Evolutionary conservation across 192 early-diverging fungal genomes (phyloP).

Genomic region (Coemansia asiatica): DNA sequence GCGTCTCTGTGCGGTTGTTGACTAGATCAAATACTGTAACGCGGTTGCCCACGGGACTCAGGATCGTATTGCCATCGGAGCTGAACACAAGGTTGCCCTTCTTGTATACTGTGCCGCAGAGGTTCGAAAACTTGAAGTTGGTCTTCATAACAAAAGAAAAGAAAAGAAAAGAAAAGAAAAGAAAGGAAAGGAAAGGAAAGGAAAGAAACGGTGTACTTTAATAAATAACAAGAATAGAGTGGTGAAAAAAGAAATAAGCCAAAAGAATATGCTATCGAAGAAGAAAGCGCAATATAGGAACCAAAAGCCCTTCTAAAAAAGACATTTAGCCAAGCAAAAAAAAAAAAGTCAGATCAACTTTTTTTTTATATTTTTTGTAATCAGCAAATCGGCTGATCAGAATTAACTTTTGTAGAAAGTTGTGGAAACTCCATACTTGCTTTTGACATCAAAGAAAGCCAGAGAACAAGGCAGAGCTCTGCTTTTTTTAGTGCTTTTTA

Average conservation of each 20-base stretch:
- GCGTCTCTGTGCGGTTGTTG: constrained; percentile 86
- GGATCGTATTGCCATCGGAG: constrained; percentile 87
- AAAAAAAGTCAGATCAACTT: constrained; percentile 1
- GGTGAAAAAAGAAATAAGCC: background rate
- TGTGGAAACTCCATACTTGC: background rate
- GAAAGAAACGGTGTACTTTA: background rate
- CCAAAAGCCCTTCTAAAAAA: too few species aligned
- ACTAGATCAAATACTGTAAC: constrained; percentile 95
- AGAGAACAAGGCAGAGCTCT: too few species aligned
- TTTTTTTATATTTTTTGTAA: constrained; percentile 2
- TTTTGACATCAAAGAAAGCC: too few species aligned
- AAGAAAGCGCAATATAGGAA: too few species aligned
- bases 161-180: constrained; percentile 3
- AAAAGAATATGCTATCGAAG: too few species aligned
- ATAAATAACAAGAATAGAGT: background rate
- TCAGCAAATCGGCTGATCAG: background rate
- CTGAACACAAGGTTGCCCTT: constrained; percentile 95
- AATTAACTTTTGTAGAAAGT: background rate
- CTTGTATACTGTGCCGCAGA: constrained; percentile 97
- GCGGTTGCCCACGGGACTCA: constrained; percentile 96
- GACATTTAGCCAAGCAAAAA: background rate
- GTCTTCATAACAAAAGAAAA: constrained; percentile 52
- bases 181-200: constrained; percentile 1
- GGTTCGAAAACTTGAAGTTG: constrained; percentile 85
- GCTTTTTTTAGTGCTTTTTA: background rate